These are phyloP conservation scores for Pyracantha coccinea DNA, from an alignment of 331 rosid species.

Conservation along the genomic window DNA sequence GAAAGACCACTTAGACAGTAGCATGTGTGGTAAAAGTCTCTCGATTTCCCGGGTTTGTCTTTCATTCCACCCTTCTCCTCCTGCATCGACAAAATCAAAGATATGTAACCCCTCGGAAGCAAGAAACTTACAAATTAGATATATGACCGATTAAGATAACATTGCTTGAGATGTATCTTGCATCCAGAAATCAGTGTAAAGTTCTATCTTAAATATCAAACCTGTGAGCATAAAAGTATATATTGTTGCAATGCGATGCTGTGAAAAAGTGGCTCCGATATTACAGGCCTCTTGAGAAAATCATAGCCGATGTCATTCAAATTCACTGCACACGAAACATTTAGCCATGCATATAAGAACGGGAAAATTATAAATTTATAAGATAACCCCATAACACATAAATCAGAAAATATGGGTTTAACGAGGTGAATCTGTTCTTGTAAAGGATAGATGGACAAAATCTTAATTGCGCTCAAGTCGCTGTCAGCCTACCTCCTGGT, in stretches of 20 bases:
- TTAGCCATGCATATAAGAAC: conserved; percentile 21
- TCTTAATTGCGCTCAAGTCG: background rate
- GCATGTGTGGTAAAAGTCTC: conserved; percentile 85
- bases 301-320: conserved; percentile 45
- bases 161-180: background rate
- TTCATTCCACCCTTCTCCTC: conserved; percentile 63
- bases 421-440: background rate
- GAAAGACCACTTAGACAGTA: conserved; percentile 88
- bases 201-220: conserved; percentile 12
- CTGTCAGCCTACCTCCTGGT: conserved; percentile 25
- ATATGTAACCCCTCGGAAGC: background rate
- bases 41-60: conserved; percentile 78
- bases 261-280: conserved; percentile 53
- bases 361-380: conserved; percentile 3
- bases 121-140: background rate
- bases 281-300: conserved; percentile 43
- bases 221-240: conserved; percentile 88
- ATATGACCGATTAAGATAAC: background rate
- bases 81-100: conserved; percentile 32
- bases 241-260: conserved; percentile 75
- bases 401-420: conserved; percentile 2
- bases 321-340: conserved; percentile 25
- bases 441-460: background rate
- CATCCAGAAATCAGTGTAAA: background rate
- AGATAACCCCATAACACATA: conserved; percentile 1